Evolutionary conservation across 106 monocot species (phyloP).

Genomic region (Narthecium ossifragum): DNA sequence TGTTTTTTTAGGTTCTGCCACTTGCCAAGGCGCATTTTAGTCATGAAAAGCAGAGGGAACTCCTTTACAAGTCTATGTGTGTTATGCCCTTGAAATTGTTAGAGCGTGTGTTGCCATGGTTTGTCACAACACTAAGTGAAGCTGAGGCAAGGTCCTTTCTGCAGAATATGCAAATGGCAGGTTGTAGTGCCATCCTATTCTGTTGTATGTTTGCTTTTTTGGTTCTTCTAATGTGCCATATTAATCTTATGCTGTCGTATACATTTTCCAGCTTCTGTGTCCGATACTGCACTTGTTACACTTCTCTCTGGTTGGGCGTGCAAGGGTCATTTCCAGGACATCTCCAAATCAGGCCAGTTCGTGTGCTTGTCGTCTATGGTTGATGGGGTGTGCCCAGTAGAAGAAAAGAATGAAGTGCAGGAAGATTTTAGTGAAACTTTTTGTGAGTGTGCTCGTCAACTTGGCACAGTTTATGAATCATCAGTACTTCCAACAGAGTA

Average conservation of each 20-base stretch:
- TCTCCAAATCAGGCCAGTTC: constrained; percentile 46
- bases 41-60: constrained; percentile 64
- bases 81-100: constrained; percentile 93
- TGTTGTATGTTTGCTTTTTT: constrained; percentile 4
- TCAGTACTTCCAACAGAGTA: constrained; percentile 9
- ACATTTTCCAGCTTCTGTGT: constrained; percentile 62
- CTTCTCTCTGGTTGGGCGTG: constrained; percentile 99
- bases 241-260: constrained; percentile 1
- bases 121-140: constrained; percentile 64
- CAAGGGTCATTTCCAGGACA: constrained; percentile 64
- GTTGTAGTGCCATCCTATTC: constrained; percentile 23
- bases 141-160: constrained; percentile 76
- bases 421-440: constrained; percentile 19
- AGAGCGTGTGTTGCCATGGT: constrained; percentile 95
- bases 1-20: constrained; percentile 72
- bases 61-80: constrained; percentile 75
- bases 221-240: not conserved
- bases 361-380: constrained; percentile 46
- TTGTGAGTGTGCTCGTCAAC: constrained; percentile 47
- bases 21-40: constrained; percentile 83
- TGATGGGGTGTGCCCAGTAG: constrained; percentile 10
- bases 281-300: constrained; percentile 71
- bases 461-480: constrained; percentile 3
- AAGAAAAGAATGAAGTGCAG: constrained; percentile 25
- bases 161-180: constrained; percentile 83